Base-by-base conservation (phyloP, 805 yeast genomes). In the Hemisphaericaspora nanyangensis region DNA sequence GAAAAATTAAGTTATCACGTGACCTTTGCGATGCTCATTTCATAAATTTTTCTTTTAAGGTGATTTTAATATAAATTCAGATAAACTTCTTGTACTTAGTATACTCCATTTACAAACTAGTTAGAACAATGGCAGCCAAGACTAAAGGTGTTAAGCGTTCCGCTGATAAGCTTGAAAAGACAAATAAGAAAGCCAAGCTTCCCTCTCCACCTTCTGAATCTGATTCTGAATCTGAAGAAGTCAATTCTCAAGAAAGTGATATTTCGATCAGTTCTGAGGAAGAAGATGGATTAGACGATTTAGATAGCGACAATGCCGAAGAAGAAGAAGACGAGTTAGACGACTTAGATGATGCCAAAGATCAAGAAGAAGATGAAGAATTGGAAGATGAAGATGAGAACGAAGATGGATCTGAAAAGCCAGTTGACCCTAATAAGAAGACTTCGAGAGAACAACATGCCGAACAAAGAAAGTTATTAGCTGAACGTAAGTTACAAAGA, bases 401-500 rank as follows among this genome's bases (percentile, higher is more conserved):
- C 8, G 56, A 54, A 7, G 50, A 43, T 3, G 49, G 34, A 7
- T 58, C 39, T 5, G 56, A 58, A 24, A 31, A 39, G 3, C 38
- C 37, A 15, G 44, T 36, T n/a, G 73, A 69, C 43, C 72, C 72
- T 40, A 65, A 72, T 47, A 72, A 74, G 54, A 68, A 73, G 45
- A 37, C 77, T 1, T 76, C 86, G 0, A 76, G 70, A 39, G 88
- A 82, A 56, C 79, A 77, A 50, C 95, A 87, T 56, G 81, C 81
- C 20, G 96, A 87, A 58, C 96, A 91, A 64, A 82, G 82, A 60
- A 80, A 80, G 52, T 56, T 82, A 28, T 70, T 84, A 28, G 77
- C 79, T 42, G 96, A 90, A 58, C 80, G 99, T 65, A 91, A 90
- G 62, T 68, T 87, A 48, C 79, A 81, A 57, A 80, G 96, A 68